Percentiles rank a stretch among this genome's conserved stretches.
phyloP scores from a whole-genome alignment of 176 grass and related monocot species.

The Musa schizocarpa region DNA sequence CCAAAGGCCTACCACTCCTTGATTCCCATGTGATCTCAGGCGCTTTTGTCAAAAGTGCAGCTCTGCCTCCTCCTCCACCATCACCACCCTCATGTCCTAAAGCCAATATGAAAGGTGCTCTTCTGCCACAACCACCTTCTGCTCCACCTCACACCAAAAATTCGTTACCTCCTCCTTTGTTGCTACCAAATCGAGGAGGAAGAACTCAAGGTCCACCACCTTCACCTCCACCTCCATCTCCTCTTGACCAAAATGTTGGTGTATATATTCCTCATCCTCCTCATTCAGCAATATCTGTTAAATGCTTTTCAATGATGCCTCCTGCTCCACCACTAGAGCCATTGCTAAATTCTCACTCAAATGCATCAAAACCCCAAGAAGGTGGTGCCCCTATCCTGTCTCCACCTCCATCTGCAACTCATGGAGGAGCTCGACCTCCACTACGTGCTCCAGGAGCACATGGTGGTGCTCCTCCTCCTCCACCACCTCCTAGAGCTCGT shows the following conservation, averaged over 20 bases:
- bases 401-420: slow-evolving; percentile 39
- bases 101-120: neutral
- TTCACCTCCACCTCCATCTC: slow-evolving; percentile 17
- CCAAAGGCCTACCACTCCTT: no score
- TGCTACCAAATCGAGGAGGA: slow-evolving; percentile 5
- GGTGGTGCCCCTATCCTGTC: neutral
- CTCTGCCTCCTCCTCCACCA: slow-evolving; percentile 22
- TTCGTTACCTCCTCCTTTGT: slow-evolving; percentile 14
- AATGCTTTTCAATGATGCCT: neutral
- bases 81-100: slow-evolving; percentile 14
- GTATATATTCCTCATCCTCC: neutral
- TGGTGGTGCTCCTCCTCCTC: slow-evolving; percentile 38
- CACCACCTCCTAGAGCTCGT: slow-evolving; percentile 45
- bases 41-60: no score
- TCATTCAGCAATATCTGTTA: neutral
- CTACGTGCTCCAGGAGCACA: slow-evolving; percentile 48
- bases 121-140: slow-evolving; percentile 16
- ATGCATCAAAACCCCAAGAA: no score
- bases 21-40: no score
- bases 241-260: neutral
- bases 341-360: no score
- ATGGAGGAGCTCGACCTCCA: slow-evolving; percentile 54
- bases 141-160: slow-evolving; percentile 11
- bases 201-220: slow-evolving; percentile 8
- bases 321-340: neutral